These are phyloP conservation scores for Collybia sp. DNA, from an alignment of 768 basidiomycete genomes.

Conservation along the genomic window DNA sequence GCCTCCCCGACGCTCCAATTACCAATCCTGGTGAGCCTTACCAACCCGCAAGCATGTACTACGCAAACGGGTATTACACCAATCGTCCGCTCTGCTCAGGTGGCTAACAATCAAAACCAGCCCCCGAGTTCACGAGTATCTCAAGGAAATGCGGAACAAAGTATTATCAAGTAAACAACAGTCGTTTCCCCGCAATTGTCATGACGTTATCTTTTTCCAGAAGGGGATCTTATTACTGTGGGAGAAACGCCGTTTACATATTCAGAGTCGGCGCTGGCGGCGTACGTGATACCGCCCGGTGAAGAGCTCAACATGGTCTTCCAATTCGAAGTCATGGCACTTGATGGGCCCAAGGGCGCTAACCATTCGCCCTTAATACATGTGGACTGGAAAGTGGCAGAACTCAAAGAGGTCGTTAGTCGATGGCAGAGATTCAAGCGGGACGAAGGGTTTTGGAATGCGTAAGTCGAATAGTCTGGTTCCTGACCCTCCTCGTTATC, in stretches of 20 bases:
- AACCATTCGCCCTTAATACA: slow-evolving; percentile 33
- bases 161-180: slow-evolving; percentile 50
- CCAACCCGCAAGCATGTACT: slow-evolving; percentile 50
- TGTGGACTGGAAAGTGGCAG: slow-evolving; percentile 45
- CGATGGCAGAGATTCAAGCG: slow-evolving; percentile 60
- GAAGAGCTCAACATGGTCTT: slow-evolving; percentile 67
- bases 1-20: slow-evolving; percentile 64
- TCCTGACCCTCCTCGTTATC: slow-evolving; percentile 3
- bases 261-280: slow-evolving; percentile 42
- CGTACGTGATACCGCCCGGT: slow-evolving; percentile 51
- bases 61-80: slow-evolving; percentile 50
- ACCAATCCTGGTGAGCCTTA: slow-evolving; percentile 42
- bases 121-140: slow-evolving; percentile 60
- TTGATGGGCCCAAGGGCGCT: slow-evolving; percentile 41
- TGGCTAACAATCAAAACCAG: slow-evolving; percentile 23
- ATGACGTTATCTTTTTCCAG: slow-evolving; percentile 20
- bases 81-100: slow-evolving; percentile 1
- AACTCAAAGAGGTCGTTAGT: slow-evolving; percentile 41
- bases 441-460: slow-evolving; percentile 63
- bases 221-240: slow-evolving; percentile 56
- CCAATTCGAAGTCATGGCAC: slow-evolving; percentile 56
- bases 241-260: slow-evolving; percentile 62
- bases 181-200: slow-evolving; percentile 6
- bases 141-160: slow-evolving; percentile 60
- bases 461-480: slow-evolving; percentile 31